Percentiles rank a stretch among this genome's conserved stretches.
Conservation (phyloP, 2,329 filamentous ascomycete species). For the Trichoderma polysporum region DNA sequence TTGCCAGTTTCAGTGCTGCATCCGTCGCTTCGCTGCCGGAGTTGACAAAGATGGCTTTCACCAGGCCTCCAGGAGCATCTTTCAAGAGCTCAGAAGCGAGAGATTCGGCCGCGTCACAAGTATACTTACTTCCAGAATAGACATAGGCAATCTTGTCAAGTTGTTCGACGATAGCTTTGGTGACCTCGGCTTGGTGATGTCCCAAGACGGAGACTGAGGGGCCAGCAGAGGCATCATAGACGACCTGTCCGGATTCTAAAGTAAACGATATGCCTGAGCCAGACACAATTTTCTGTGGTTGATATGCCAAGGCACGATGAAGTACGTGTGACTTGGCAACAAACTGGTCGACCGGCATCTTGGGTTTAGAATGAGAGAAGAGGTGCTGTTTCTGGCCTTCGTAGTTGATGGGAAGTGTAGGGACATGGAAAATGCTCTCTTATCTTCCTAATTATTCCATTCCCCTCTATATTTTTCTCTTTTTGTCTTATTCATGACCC, state of each 20-base stretch:
- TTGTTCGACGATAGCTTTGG: neutral
- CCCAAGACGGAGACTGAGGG: neutral
- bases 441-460: too few species aligned
- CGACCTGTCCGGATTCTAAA: neutral
- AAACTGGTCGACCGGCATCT: neutral
- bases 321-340: neutral
- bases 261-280: neutral
- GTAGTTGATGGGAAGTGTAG: neutral
- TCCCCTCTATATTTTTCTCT: too few species aligned
- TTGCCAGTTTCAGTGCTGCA: conserved; percentile 44
- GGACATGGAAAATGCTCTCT: neutral
- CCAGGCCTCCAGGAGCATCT: neutral
- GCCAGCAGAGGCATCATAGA: neutral
- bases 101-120: neutral
- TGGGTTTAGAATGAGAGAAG: neutral
- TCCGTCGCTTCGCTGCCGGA: conserved; percentile 40
- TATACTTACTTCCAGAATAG: neutral
- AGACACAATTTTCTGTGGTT: neutral
- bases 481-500: too few species aligned
- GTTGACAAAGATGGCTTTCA: conserved; percentile 4
- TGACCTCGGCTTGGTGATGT: neutral
- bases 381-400: neutral
- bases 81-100: neutral
- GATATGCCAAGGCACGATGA: neutral
- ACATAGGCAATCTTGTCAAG: neutral